These are phyloP conservation scores for Xylaria intraflava DNA, from an alignment of 495 filamentous ascomycete species.

Conservation along the genomic window DNA sequence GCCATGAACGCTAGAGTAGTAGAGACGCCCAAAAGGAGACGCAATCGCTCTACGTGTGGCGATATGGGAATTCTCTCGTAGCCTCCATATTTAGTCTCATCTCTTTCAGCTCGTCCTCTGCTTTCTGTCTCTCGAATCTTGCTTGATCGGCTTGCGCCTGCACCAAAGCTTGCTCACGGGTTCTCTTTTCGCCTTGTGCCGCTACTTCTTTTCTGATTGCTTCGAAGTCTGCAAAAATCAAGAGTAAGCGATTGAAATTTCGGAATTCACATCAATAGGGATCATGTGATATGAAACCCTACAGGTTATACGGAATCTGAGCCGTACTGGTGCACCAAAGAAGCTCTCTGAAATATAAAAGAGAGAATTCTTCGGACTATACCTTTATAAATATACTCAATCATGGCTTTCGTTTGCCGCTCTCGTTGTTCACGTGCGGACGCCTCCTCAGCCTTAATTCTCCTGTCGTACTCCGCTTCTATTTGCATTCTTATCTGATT, in stretches of 20 bases:
- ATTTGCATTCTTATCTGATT: neutral
- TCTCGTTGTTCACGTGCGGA: neutral
- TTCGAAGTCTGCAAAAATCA: neutral
- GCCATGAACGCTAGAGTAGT: neutral
- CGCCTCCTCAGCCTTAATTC: conserved; percentile 1
- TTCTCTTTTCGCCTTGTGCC: conserved; percentile 1
- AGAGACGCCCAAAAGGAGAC: neutral
- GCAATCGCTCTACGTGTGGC: neutral
- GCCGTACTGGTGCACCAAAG: neutral
- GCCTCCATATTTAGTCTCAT: conserved; percentile 2
- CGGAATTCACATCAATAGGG: neutral
- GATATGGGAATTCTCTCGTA: neutral
- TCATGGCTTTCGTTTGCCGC: neutral
- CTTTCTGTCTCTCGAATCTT: conserved; percentile 18
- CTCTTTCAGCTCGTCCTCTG: conserved; percentile 2
- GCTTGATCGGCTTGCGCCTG: neutral
- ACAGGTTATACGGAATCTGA: neutral
- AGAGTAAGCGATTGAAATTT: neutral
- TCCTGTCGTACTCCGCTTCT: neutral
- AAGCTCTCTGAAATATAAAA: neutral
- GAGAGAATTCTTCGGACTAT: neutral
- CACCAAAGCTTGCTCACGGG: conserved; percentile 3
- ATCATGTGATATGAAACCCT: neutral
- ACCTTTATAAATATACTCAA: conserved; percentile 7
- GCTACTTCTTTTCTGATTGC: conserved; percentile 3